Conservation (phyloP, 176 grass and related monocot genomes). For the Juncus inflexus region DNA sequence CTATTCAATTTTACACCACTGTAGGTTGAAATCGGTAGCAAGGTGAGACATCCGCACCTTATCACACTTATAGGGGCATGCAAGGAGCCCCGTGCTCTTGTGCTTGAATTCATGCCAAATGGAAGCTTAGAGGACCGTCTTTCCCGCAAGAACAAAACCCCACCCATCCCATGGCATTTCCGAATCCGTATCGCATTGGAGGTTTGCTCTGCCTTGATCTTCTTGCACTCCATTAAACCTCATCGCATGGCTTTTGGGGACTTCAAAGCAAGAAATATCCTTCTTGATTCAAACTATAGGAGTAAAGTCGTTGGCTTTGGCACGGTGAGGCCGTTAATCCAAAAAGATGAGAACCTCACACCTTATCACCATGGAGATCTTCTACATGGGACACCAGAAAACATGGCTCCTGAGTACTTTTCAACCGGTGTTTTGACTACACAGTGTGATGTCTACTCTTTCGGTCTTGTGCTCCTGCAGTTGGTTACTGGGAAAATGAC, state of each 20-base stretch:
- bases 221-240: constrained; percentile 51
- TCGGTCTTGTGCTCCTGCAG: constrained; percentile 51
- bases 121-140: constrained; percentile 60
- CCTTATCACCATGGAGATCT: constrained; percentile 47
- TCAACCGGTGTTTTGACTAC: constrained; percentile 39
- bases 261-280: constrained; percentile 59
- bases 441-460: constrained; percentile 59
- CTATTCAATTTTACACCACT: neutral
- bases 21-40: constrained; percentile 45
- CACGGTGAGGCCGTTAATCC: constrained; percentile 41
- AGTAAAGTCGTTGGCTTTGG: constrained; percentile 64
- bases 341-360: constrained; percentile 28
- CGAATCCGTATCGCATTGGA: constrained; percentile 48
- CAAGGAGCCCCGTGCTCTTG: constrained; percentile 41
- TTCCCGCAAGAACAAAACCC: constrained; percentile 13
- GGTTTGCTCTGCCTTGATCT: constrained; percentile 58
- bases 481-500: constrained; percentile 46
- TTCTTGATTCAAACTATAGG: constrained; percentile 39
- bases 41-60: constrained; percentile 46
- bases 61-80: constrained; percentile 56
- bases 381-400: constrained; percentile 50
- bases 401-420: constrained; percentile 62
- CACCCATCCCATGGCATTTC: constrained; percentile 44
- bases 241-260: constrained; percentile 51
- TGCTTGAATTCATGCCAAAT: constrained; percentile 55